Evolutionary conservation across 257 asterid species (phyloP), one percentile per base, ranked within the genome.

Genomic region (Cruciata laevipes): DNA sequence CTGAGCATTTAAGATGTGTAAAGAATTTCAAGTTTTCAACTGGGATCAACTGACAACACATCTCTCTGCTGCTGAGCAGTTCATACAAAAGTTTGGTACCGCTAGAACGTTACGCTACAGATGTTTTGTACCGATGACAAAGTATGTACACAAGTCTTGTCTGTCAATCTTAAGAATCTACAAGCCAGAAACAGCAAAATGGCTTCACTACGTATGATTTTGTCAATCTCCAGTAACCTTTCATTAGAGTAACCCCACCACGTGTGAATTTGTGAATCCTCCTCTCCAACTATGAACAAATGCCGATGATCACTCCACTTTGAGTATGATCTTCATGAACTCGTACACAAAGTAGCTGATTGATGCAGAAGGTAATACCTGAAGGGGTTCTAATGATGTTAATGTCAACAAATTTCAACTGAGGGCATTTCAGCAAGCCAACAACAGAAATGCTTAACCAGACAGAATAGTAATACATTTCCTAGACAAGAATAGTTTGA

Each of bases 351-450:
- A 91, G 84, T 85, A 91, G 84, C 98, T 84, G 70, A 89, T 91
- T 21, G 98, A 83, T 6, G 96, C 98, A n/a, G 98, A 91, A 73
- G 98, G 98, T 73, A 92, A 65, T n/a, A 89, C 97, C 97, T 90
- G 87, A 75, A 71, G 74, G 53, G 53, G 44, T 30, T 61, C 18
- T 27, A 53, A 71, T 16, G 5, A 33, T 59, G 47, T 31, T 40
- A 42, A 20, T 40, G 44, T 12, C 47, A 21, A 3, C 18, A 37
- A n/a, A 52, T 27, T 5, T 30, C 57, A 7, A 12, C 14, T 6
- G 6, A 30, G 60, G 23, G 20, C 23, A n/a, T 14, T 14, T 65
- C 69, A 38, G 68, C 47, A 5, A 64, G 20, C 47, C 30, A 9
- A 3, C 11, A 55, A 21, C 8, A 14, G 10, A 0, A 30, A 2